Percentiles rank a stretch among this genome's conserved stretches.
Evolutionary conservation across 306 rosid species (phyloP).

Genomic region (Echinosophora koreensis): DNA sequence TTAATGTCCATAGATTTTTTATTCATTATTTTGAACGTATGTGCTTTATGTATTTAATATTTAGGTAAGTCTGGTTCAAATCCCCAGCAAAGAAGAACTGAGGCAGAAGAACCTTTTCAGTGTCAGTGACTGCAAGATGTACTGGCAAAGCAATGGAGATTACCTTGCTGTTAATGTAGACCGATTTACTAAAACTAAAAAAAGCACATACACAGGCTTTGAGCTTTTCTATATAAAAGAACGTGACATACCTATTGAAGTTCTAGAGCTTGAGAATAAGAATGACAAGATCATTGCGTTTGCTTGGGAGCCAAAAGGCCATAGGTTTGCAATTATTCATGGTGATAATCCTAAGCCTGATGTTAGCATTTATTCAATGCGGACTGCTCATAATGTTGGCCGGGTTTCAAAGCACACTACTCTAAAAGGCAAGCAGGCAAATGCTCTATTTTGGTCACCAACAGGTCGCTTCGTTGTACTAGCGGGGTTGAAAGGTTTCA

Average conservation of each 20-base stretch:
- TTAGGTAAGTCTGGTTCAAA: conserved; percentile 88
- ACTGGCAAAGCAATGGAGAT: conserved; percentile 94
- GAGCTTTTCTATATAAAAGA: conserved; percentile 86
- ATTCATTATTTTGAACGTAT: conserved; percentile 24
- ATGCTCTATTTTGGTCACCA: conserved; percentile 91
- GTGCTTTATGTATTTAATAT: conserved; percentile 20
- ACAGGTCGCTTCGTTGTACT: conserved; percentile 74
- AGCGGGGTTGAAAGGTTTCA: conserved; percentile 82
- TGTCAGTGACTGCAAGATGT: conserved; percentile 92
- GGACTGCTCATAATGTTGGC: conserved; percentile 67
- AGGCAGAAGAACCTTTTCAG: conserved; percentile 78
- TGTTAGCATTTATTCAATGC: conserved; percentile 78
- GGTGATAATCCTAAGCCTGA: conserved; percentile 89
- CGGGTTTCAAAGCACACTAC: conserved; percentile 82
- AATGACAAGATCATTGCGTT: conserved; percentile 90
- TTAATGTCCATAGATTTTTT: too few species aligned
- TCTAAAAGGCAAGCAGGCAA: conserved; percentile 86
- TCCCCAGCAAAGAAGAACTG: conserved; percentile 89
- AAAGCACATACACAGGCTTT: conserved; percentile 85
- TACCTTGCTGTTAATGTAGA: conserved; percentile 90
- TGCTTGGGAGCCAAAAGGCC: conserved; percentile 98
- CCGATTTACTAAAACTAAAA: conserved; percentile 77
- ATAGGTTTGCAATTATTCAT: conserved; percentile 81
- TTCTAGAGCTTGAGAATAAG: conserved; percentile 86
- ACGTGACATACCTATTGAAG: conserved; percentile 87